Evolutionary conservation across 1,284 basidiomycete species (phyloP), one percentile per base, ranked within the genome.

Genomic region (Neonothopanus nambi): DNA sequence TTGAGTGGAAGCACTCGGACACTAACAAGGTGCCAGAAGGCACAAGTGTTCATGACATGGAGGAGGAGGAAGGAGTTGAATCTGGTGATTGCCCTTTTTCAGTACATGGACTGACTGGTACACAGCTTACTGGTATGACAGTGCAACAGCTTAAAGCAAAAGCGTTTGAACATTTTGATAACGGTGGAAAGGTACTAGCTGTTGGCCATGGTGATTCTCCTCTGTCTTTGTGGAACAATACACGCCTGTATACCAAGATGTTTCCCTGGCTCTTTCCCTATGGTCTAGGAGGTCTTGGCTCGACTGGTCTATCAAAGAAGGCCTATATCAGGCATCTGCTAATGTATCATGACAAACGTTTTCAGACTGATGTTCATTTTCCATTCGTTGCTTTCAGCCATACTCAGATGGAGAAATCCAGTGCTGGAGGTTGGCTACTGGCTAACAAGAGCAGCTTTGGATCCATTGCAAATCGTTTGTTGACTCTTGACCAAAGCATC

Each of bases 191-290:
- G 40, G 49, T 58, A 3, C 28, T 67, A 9, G 20, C 21, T n/a
- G 36, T 36, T 4, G 40, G 24, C 8, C 56, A 45, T n/a, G 56
- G 68, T 38, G 62, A 64, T 3, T 65, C 67, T 1, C 63, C 65
- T 17, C 45, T 61, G 37, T 63, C 59, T 4, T 61, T 68, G 1
- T 72, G 61, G 45, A 57, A 70, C 24, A 70, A 71, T 54, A 61
- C 65, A 3, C 44, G 55, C 4, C 42, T 70, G 17, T 71, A 68
- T 59, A 64, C 69, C 2, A 56, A 65, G 35, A 65, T 68, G 61
- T 70, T 69, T 56, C 69, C 71, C 8, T 71, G 71, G 70, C 53
- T 73, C 2, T 73, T 71, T 57, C 71, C 70, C 7, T 72, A 67
- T 66, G 70, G 71, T 3, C 43, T 61, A 8, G 70, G 70, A 15